A percentile compares a stretch with the other conserved stretches of the same genome.
These are phyloP conservation scores for Hemisphaericaspora nanyangensis DNA, from an alignment of 805 yeast species.

Conservation along the genomic window DNA sequence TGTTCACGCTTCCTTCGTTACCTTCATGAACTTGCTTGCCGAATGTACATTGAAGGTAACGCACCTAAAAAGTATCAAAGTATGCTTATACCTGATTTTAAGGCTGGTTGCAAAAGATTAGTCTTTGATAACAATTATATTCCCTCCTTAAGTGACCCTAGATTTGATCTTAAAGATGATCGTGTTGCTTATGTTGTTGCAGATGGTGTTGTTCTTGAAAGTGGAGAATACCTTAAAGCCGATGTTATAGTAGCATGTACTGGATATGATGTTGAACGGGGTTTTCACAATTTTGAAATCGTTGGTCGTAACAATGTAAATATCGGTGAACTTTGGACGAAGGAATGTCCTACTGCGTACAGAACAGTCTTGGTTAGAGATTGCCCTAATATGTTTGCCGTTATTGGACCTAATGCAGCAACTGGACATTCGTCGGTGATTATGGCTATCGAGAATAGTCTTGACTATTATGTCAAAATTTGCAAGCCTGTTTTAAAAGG, in stretches of 20 bases:
- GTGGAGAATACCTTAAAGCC: slow-evolving; percentile 26
- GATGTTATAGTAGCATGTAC: slow-evolving; percentile 42
- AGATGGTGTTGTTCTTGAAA: slow-evolving; percentile 23
- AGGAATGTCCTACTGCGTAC: slow-evolving; percentile 32
- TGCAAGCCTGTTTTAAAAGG: slow-evolving; percentile 26
- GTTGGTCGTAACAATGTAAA: slow-evolving; percentile 23
- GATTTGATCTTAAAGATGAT: slow-evolving; percentile 21
- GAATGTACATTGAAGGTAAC: slow-evolving; percentile 22
- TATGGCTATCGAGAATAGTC: slow-evolving; percentile 33
- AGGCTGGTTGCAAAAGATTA: slow-evolving; percentile 40
- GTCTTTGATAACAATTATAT: slow-evolving; percentile 36
- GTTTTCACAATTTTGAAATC: slow-evolving; percentile 15
- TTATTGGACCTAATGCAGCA: slow-evolving; percentile 41
- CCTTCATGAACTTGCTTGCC: slow-evolving; percentile 16
- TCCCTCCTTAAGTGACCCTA: slow-evolving; percentile 28
- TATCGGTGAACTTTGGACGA: slow-evolving; percentile 23
- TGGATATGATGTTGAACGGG: slow-evolving; percentile 28
- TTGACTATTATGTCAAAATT: slow-evolving; percentile 19
- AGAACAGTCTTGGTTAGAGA: slow-evolving; percentile 29
- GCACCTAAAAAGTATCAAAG: slow-evolving; percentile 33
- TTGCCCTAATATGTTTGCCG: slow-evolving; percentile 31
- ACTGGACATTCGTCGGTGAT: slow-evolving; percentile 43
- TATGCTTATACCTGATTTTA: slow-evolving; percentile 31
- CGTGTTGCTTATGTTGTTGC: slow-evolving; percentile 24
- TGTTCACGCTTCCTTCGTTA: slow-evolving; percentile 24